Base-by-base conservation (phyloP, 2,329 filamentous ascomycete species). In the Botryotinia globosa region DNA sequence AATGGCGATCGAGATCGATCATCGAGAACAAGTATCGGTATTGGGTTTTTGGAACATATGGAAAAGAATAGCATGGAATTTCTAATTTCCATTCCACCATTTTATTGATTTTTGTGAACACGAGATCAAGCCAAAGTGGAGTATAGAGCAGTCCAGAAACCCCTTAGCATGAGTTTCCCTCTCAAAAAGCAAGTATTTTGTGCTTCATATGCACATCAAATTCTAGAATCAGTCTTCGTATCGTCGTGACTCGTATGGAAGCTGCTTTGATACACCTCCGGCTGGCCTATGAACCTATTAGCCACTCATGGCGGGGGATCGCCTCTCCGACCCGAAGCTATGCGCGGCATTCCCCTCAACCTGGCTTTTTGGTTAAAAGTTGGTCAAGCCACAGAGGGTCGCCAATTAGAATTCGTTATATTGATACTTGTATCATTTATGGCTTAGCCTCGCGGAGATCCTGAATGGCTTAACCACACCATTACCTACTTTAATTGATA, bases 281-380 rank as follows among this genome's bases (percentile, higher is more conserved):
- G n/a, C n/a, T n/a, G n/a, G 48, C 48, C 48, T 54, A 3, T 54
- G 48, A 54, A 54, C 48, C 48, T 54, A n/a, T 54, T n/a, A n/a
- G 48, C 48, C 48, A 54, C 48, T 54, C 48, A 42, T 68, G 39
- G 65, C 65, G 65, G 65, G 65, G 37, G 65, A 54, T 54, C 48
- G 48, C 48, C 48, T 7, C 3, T n/a, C 25, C 48, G 25, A 51
- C 12, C 48, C 48, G 48, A 54, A 54, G 54, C 29, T 51, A 39
- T n/a, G 45, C 63, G 25, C 25, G 25, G 48, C 48, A n/a, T 51
- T 25, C 48, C 45, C 25, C 12, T n/a, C 48, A 16, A 32, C n/a
- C 32, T 56, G 20, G n/a, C 37, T 39, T 12, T 32, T 10, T 29
- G 51, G 29, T 7, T 20, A 66, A 66, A 66, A 64, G n/a, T 64